phyloP scores from a whole-genome alignment of 2,329 filamentous ascomycete genomes.

The Colletotrichum navitas region DNA sequence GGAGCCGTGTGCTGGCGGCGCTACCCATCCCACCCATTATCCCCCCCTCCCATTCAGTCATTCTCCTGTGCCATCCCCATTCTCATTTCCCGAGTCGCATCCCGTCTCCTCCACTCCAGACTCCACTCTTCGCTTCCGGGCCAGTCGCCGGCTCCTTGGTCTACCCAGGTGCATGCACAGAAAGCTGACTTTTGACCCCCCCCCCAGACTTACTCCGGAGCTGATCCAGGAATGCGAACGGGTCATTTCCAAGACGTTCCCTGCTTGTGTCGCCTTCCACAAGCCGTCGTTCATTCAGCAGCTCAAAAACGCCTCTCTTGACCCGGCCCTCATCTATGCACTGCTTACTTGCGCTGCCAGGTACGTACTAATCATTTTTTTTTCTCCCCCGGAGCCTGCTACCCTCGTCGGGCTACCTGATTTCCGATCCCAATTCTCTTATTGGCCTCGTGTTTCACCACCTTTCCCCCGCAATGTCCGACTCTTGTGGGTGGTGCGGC shows the following conservation, averaged over 20 bases:
- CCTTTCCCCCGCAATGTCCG: slow-evolving; percentile 43
- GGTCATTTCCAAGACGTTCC: slow-evolving; percentile 71
- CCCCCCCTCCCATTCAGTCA: slow-evolving; percentile 13
- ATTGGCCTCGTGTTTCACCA: slow-evolving; percentile 44
- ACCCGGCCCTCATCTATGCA: slow-evolving; percentile 69
- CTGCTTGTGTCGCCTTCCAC: slow-evolving; percentile 73
- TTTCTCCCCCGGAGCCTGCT: not conserved
- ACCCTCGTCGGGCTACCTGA: not conserved
- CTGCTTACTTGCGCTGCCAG: slow-evolving; percentile 69
- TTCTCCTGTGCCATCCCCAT: slow-evolving; percentile 30
- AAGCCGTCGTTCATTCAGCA: slow-evolving; percentile 73
- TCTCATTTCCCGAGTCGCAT: slow-evolving; percentile 40
- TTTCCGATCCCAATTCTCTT: slow-evolving; percentile 42
- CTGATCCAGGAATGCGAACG: slow-evolving; percentile 70
- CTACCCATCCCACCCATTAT: slow-evolving; percentile 18
- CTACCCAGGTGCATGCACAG: slow-evolving; percentile 3
- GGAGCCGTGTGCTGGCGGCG: slow-evolving; percentile 22
- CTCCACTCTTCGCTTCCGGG: slow-evolving; percentile 36
- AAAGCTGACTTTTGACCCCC: slow-evolving; percentile 26
- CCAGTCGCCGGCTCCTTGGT: slow-evolving; percentile 24
- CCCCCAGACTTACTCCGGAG: slow-evolving; percentile 65
- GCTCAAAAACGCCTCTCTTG: slow-evolving; percentile 67
- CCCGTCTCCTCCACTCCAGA: slow-evolving; percentile 21
- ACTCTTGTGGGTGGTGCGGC: slow-evolving; percentile 39
- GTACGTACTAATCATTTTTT: slow-evolving; percentile 56